These are phyloP conservation scores for Megacollybia platyphylla DNA, from an alignment of 1,284 basidiomycete genomes.

Conservation along the genomic window DNA sequence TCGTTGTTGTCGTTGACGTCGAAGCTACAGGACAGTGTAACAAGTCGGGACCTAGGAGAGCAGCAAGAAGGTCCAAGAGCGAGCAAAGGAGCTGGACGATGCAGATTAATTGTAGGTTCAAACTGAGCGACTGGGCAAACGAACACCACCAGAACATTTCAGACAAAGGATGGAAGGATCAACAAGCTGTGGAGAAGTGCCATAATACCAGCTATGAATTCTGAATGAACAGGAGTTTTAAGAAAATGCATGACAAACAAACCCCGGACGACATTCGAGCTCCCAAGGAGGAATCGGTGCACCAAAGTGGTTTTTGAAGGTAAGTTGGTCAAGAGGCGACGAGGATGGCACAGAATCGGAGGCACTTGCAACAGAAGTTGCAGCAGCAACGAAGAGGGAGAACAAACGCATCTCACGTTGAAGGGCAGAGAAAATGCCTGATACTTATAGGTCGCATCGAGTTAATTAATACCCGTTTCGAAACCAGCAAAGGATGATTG, in stretches of 20 bases:
- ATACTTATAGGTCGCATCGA: not conserved
- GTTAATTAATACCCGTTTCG: not conserved
- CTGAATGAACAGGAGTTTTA: not conserved
- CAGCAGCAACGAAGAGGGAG: not conserved
- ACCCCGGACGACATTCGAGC: constrained; percentile 5
- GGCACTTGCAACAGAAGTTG: not conserved
- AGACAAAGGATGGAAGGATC: constrained; percentile 19
- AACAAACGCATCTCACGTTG: not conserved
- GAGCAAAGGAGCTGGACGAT: constrained; percentile 19
- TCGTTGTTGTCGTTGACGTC: not conserved
- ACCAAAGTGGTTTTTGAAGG: constrained; percentile 18
- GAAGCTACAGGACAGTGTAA: constrained; percentile 20
- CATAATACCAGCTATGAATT: constrained; percentile 29
- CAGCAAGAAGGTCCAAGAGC: constrained; percentile 12
- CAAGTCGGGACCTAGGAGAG: constrained; percentile 14
- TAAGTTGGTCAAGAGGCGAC: constrained; percentile 7
- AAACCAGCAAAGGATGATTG: not conserved
- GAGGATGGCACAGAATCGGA: not conserved
- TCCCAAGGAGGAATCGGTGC: constrained; percentile 25
- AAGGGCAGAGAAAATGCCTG: not conserved
- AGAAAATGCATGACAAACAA: not conserved
- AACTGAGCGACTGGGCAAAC: not conserved
- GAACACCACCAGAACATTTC: constrained; percentile 12
- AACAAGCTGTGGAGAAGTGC: constrained; percentile 12
- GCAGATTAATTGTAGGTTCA: not conserved